These are phyloP conservation scores for Cutaneotrichosporon sp. DNA, from an alignment of 1,284 basidiomycete genomes.

Conservation along the genomic window DNA sequence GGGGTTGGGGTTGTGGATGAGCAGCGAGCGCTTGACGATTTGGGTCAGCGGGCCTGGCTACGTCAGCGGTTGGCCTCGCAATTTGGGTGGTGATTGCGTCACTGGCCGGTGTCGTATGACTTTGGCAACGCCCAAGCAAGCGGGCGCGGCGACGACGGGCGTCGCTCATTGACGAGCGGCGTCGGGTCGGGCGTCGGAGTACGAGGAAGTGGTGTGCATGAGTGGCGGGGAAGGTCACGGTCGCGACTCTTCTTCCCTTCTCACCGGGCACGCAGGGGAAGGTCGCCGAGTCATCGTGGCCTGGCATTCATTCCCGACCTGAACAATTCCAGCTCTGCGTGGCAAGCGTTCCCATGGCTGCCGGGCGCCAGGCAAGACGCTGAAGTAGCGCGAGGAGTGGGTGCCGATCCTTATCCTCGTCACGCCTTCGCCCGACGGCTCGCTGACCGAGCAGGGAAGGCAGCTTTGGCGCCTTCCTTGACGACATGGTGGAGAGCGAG, in stretches of 20 bases:
- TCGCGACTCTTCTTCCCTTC: not conserved
- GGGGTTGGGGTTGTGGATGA: constrained; percentile 84
- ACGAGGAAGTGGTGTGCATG: not conserved
- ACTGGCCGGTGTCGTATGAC: not conserved
- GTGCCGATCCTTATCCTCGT: not conserved
- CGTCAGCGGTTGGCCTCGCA: not conserved
- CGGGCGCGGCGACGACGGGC: not conserved
- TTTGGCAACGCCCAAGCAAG: not conserved
- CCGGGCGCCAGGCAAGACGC: not conserved
- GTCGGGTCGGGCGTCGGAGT: not conserved
- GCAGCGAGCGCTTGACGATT: constrained; percentile 82
- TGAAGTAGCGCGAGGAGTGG: not conserved
- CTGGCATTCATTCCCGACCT: not conserved
- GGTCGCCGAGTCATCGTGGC: not conserved
- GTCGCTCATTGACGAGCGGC: not conserved
- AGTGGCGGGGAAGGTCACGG: not conserved
- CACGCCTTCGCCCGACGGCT: not conserved
- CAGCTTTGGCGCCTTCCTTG: not conserved
- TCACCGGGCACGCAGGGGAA: not conserved
- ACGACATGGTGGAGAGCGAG: not conserved
- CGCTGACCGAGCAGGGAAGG: not conserved
- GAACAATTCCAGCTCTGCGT: not conserved
- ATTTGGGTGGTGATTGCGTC: not conserved
- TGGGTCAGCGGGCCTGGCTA: constrained; percentile 83
- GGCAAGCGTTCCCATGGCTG: not conserved